A percentile compares a stretch with the other conserved stretches of the same genome.
phyloP scores from a whole-genome alignment of 176 grass and related monocot genomes.

The Carex cristatella region DNA sequence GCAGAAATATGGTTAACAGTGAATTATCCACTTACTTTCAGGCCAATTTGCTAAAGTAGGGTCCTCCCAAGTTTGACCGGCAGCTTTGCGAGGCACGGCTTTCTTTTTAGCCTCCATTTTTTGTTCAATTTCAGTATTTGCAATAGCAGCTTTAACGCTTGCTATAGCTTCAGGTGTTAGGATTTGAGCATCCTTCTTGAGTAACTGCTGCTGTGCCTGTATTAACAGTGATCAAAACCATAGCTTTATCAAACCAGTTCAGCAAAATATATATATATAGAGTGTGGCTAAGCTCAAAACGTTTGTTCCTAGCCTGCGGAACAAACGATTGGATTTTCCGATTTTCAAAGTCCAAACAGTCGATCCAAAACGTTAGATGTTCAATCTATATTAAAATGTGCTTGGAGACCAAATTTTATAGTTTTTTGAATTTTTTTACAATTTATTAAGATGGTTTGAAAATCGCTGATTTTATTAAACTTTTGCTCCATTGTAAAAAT shows the following conservation, averaged over 20 bases:
- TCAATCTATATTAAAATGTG: too few relatives aligned
- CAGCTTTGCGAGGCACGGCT: conserved; percentile 65
- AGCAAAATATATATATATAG: neutral
- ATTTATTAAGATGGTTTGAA: too few relatives aligned
- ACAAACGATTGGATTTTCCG: too few relatives aligned
- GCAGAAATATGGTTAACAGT: neutral
- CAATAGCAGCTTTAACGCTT: conserved; percentile 59
- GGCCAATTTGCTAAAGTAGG: conserved; percentile 66
- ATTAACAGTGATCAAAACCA: neutral
- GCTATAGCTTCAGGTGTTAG: conserved; percentile 55
- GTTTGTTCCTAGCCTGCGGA: too few relatives aligned
- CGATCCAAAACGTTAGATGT: too few relatives aligned
- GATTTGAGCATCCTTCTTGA: conserved; percentile 59
- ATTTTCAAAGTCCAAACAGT: too few relatives aligned
- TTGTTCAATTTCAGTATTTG: conserved; percentile 40
- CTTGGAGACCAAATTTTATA: too few relatives aligned
- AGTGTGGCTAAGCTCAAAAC: too few relatives aligned
- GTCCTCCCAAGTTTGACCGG: conserved; percentile 78
- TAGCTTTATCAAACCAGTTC: neutral
- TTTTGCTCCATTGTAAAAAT: too few relatives aligned
- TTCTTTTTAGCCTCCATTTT: conserved; percentile 51
- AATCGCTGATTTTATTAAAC: too few relatives aligned
- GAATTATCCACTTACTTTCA: conserved; percentile 45
- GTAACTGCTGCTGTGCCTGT: conserved; percentile 50
- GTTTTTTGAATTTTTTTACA: too few relatives aligned